Evolutionary conservation across 2,329 filamentous ascomycete genomes (phyloP), one percentile per base, ranked within the genome.

Genomic region (Colletotrichum spinosum): DNA sequence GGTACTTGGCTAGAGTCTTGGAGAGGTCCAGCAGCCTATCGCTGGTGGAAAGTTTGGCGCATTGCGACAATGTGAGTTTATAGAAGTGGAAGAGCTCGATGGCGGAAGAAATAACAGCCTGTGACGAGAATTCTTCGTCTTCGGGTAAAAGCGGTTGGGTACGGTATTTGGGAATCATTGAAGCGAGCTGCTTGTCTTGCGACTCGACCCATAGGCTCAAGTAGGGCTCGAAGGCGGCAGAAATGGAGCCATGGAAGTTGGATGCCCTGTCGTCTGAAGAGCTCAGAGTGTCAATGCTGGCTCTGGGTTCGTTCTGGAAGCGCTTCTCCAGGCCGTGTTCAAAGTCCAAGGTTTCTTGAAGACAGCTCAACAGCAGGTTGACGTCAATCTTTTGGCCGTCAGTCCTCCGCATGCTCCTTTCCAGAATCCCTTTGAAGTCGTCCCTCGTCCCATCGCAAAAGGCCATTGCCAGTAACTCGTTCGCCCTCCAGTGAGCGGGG

Each of bases 31-130:
- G 84, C 46, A 99, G 81, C 45, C 93, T 89, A 59, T 91, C 90
- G n/a, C 94, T 92, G 0, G 95, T 97, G 0, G 96, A 98, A 1
- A 99, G 84, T 77, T 97, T 98, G 4, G 96, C 94, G 78, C 96
- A 99, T 79, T 99, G 96, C 4, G 94, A 93, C 41, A 99, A 81
- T 0, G 93, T 95, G 65, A 95, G 87, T 67, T 97, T 93, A 80
- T 99, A 99, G 75, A 97, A 97, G 73, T 97, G 93, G 79, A 99
- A 99, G 0, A 99, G 86, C 75, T 99, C 96, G 50, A 97, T 97
- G 4, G 96, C 97, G 0, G 96, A 98, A 2, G 91, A 85, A 63
- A 97, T 95, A 61, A 99, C 95, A 49, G 93, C 89, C 75, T 97
- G 93, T 0, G 92, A 84, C 46, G 93, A 92, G 76, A 98, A 98